Evolutionary conservation across 345 rosid genomes (phyloP), one percentile per base, ranked within the genome.

Genomic region (Acer saccharum): DNA sequence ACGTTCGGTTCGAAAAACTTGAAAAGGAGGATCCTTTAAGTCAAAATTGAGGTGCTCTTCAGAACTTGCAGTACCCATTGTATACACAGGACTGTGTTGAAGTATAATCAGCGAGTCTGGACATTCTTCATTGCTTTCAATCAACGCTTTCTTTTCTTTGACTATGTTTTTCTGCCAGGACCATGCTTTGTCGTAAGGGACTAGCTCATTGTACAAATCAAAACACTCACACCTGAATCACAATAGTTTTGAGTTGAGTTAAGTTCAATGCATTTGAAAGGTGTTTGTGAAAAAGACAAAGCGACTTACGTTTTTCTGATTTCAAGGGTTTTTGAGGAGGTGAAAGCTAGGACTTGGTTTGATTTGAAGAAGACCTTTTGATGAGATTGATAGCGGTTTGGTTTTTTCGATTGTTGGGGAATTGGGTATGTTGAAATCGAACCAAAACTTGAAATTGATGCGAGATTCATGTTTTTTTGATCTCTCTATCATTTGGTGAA

Each of bases 151-250:
- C 83, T 95, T 95, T 79, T 85, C 85, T 70, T 78, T 73, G 52
- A 90, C 92, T 16, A 93, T 81, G 58, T 54, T 67, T 73, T 90
- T 84, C 69, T 90, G 97, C 97, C 95, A 93, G 64, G 87, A 84
- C 98, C 94, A 89, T 29, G 97, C 97, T 64, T 87, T 83, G 14
- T 73, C 79, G 79, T 90, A 93, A 0, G 95, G 92, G n/a, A 95
- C 85, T 29, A 90, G 79, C 72, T 86, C 87, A 44, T 86, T 83
- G 73, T 87, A 80, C 74, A 95, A 86, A 85, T 93, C 93, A 76
- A 84, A 90, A 80, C 85, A 84, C 78, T 88, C 89, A 41, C 98
- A 91, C 82, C 97, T 93, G 63, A 46, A 52, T 55, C 64, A 75
- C 64, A 75, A 65, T 46, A 55, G 64, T 72, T 25, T 27, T 43